Conservation (phyloP, 2,329 filamentous ascomycete species). For the Fusarium solani-melongenae region DNA sequence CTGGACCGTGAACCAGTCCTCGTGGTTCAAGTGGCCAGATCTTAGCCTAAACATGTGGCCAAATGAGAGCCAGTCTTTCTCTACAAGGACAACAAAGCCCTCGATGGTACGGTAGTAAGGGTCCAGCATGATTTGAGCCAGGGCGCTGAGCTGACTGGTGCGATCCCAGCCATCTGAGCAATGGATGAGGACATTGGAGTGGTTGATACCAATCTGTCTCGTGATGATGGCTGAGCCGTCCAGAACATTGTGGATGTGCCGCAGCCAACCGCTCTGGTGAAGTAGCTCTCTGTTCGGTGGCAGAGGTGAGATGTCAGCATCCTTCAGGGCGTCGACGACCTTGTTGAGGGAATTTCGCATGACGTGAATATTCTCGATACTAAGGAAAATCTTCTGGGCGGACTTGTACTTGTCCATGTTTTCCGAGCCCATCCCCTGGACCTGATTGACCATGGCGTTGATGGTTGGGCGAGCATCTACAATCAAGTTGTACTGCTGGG, state of each 20-base stretch:
- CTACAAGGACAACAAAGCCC: slow-evolving; percentile 92
- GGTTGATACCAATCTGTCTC: slow-evolving; percentile 87
- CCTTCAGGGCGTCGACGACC: slow-evolving; percentile 90
- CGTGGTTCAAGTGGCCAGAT: slow-evolving; percentile 86
- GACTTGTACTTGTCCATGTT: slow-evolving; percentile 98
- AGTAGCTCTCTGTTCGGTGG: slow-evolving; percentile 85
- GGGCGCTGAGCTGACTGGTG: slow-evolving; percentile 90
- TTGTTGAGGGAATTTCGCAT: slow-evolving; percentile 93
- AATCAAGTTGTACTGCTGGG: slow-evolving; percentile 93
- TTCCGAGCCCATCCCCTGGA: slow-evolving; percentile 91
- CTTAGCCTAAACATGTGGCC: slow-evolving; percentile 97
- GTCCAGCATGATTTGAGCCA: slow-evolving; percentile 93
- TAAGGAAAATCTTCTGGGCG: slow-evolving; percentile 89
- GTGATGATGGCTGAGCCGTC: slow-evolving; percentile 88
- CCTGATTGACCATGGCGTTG: slow-evolving; percentile 95
- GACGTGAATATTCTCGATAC: slow-evolving; percentile 98
- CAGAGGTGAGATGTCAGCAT: slow-evolving; percentile 86
- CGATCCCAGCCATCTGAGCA: slow-evolving; percentile 99
- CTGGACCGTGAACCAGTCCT: slow-evolving; percentile 93
- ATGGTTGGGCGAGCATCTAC: slow-evolving; percentile 95
- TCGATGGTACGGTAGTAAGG: slow-evolving; percentile 95
- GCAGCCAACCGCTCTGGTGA: slow-evolving; percentile 88
- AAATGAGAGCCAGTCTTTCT: slow-evolving; percentile 98
- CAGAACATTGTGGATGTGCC: slow-evolving; percentile 85
- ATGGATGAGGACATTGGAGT: slow-evolving; percentile 95